Base-by-base conservation (phyloP, 352 stramenopile species). In the Aphanomyces invadans region DNA sequence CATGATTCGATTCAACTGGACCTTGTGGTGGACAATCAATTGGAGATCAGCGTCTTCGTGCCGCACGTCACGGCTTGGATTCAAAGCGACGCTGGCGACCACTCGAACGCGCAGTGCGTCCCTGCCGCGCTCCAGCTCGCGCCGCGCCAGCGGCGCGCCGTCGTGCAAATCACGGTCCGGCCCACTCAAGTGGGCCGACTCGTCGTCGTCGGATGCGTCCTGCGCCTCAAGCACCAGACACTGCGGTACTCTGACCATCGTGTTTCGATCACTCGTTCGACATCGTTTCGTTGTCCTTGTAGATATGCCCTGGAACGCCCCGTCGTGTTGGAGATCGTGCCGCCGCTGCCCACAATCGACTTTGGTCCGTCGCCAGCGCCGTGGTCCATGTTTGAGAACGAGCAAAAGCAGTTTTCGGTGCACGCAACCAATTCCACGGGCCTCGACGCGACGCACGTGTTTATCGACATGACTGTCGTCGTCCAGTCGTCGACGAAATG, bases 31-130 rank as follows among this genome's bases (percentile, higher is more conserved):
- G 83, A 83, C 1, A 94, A 94, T 44, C 86, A 82, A 39, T 72
- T 82, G 2, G 80, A 81, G 7, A 74, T 94, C n/a, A 26, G 60
- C 15, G 56, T 92, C 3, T 78, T 86, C 31, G 51, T 92, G 19
- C 77, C 90, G 39, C 75, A 90, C 49, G 63, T 89, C 21, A 77
- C 68, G 38, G 71, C 74, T 7, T 91, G 82, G 81, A 68, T 89
- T 42, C 36, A 42, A 42, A 15, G 36, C 7, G 36, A 42, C 15
- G 7, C 36, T 4, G 49, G 36, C 49, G 25, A 52, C 12, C 4
- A 5, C 44, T n/a, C 44, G 44, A 52, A 25, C 7, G 44, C 44
- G 44, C 12, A n/a, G 44, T 52, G 44, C 44, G 4, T 28, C 36
- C 39, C 39, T 11, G 45, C 25, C 9, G 42, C 26, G 21, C 29